Percentiles rank a stretch among this genome's conserved stretches.
These are phyloP conservation scores for Micromonas pusilla DNA, from an alignment of 139 green algal genomes.

Conservation along the genomic window DNA sequence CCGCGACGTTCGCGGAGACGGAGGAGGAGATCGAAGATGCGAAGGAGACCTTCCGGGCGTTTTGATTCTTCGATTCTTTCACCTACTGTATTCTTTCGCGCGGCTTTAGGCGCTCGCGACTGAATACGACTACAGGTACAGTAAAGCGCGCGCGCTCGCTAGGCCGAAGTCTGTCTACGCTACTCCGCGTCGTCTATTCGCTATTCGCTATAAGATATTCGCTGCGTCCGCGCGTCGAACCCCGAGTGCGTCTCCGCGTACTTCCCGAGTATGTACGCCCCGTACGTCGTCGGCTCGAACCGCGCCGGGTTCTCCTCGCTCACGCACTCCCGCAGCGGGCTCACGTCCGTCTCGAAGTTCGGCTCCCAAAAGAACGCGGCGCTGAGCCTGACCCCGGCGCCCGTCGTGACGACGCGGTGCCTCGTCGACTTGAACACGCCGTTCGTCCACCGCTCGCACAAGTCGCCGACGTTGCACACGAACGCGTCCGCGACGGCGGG, in stretches of 20 bases:
- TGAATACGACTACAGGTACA: too few species aligned
- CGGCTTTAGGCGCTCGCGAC: too few species aligned
- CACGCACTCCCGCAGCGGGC: neutral
- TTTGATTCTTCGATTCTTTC: neutral
- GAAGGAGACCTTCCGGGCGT: neutral
- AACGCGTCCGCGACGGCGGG: neutral
- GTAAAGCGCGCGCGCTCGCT: too few species aligned
- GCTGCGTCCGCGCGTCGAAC: too few species aligned
- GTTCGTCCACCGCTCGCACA: constrained; percentile 10
- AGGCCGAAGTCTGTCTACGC: too few species aligned
- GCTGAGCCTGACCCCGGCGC: neutral
- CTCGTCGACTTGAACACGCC: neutral
- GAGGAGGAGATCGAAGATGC: neutral
- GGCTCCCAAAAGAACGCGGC: constrained; percentile 19
- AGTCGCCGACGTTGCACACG: constrained; percentile 7
- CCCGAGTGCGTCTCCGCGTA: constrained; percentile 7
- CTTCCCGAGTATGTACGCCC: neutral
- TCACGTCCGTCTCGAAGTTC: neutral
- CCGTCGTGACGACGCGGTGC: constrained; percentile 13
- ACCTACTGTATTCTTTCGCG: neutral
- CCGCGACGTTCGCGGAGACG: neutral
- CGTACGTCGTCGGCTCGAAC: constrained; percentile 8
- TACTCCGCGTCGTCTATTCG: too few species aligned
- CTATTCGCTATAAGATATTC: too few species aligned
- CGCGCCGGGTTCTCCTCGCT: too few species aligned